phyloP scores from a whole-genome alignment of 1,284 basidiomycete genomes.

The Rhodotorula sp. region DNA sequence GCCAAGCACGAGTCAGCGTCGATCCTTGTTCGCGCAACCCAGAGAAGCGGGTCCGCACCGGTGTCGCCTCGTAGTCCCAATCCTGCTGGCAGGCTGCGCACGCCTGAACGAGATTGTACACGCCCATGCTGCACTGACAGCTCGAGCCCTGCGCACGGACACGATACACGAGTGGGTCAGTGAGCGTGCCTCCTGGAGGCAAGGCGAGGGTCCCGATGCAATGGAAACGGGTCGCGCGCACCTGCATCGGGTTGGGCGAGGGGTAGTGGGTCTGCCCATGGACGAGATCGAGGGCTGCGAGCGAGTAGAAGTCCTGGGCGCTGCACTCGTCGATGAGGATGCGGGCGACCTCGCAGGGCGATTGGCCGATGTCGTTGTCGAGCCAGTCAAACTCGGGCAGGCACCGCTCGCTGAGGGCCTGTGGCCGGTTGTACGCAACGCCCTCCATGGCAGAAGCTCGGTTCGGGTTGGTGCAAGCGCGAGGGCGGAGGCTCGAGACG shows the following conservation, averaged over 20 bases:
- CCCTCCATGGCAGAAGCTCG: not conserved
- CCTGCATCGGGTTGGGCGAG: conserved; percentile 59
- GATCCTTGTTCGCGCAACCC: too few species aligned
- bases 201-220: not conserved
- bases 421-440: conserved; percentile 4
- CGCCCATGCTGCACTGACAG: conserved; percentile 25
- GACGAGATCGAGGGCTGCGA: conserved; percentile 63
- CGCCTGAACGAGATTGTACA: conserved; percentile 37
- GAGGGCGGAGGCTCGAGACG: not conserved
- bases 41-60: conserved; percentile 3
- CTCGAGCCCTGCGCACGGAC: not conserved
- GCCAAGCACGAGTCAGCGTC: not conserved
- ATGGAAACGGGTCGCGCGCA: not conserved
- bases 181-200: not conserved
- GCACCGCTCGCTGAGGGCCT: conserved; percentile 55
- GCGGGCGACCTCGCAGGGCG: conserved; percentile 54
- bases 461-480: not conserved
- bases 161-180: not conserved
- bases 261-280: conserved; percentile 72
- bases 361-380: conserved; percentile 55
- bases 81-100: conserved; percentile 35
- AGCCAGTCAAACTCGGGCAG: conserved; percentile 65
- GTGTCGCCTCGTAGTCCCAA: not conserved
- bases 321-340: conserved; percentile 60
- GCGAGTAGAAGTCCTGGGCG: conserved; percentile 62